Conservation (phyloP, 2,329 filamentous ascomycete genomes). For the Trichoderma arundinaceum region DNA sequence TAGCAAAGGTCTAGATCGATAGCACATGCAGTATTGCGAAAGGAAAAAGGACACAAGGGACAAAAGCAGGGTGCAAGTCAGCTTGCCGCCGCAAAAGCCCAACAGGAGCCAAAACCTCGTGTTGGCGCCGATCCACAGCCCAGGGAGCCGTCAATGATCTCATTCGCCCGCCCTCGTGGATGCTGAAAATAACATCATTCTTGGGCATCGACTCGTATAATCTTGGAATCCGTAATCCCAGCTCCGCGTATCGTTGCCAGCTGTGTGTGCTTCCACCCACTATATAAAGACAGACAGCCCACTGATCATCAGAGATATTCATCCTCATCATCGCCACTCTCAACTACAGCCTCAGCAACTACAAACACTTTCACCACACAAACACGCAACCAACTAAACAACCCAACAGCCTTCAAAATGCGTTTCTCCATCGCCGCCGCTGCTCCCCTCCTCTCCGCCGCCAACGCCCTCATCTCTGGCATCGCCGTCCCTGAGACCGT, state of each 20-base stretch:
- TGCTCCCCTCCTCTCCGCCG: constrained; percentile 36
- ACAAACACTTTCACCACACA: background rate
- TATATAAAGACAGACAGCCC: constrained; percentile 17
- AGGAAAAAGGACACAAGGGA: background rate
- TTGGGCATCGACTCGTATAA: constrained; percentile 2
- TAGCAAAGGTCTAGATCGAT: background rate
- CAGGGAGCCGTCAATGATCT: too few species aligned
- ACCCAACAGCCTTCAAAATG: constrained; percentile 33
- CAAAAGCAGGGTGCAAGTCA: background rate
- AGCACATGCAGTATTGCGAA: background rate
- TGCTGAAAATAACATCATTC: constrained; percentile 12
- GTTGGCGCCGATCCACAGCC: constrained; percentile 19
- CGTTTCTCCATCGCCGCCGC: constrained; percentile 36
- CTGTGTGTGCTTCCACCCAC: background rate
- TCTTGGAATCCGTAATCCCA: too few species aligned
- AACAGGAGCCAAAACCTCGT: constrained; percentile 28
- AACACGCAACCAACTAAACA: background rate
- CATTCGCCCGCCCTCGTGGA: background rate
- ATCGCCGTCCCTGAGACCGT: constrained; percentile 51
- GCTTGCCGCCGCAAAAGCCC: background rate
- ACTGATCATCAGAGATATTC: constrained; percentile 6
- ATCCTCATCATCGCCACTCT: constrained; percentile 1
- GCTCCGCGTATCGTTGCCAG: too few species aligned
- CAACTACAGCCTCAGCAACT: background rate
- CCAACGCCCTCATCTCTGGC: constrained; percentile 51